Evolutionary conservation across 345 rosid genomes (phyloP), one percentile per base, ranked within the genome.

Genomic region (Hypericum perforatum): DNA sequence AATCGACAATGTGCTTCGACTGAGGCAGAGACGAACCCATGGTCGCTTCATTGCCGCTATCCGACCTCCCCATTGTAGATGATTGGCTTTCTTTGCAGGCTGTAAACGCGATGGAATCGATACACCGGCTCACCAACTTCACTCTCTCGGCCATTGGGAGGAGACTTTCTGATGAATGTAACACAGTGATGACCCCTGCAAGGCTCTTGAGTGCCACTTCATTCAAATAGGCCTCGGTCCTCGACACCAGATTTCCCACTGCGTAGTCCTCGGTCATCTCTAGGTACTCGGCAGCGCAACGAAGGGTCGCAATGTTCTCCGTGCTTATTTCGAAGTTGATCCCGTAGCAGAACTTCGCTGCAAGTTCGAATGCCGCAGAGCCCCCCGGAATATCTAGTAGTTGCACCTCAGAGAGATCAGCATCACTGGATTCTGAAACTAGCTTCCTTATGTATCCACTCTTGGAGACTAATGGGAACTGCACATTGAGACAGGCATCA

Each of bases 261-360:
- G 80, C 77, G 37, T 76, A 76, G 53, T 82, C 89, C 70, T 90
- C 98, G 0, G 84, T 82, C 98, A 90, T 86, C 65, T 86, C 94
- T 5, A 90, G 82, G 66, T 76, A 78, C 77, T 90, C 98, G 0
- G 98, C 94, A 11, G 58, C 82, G 16, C 96, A 90, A 46, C 96
- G 77, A 10, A 84, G 79, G 77, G 55, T 52, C 6, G 96, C 85
- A 41, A 90, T 81, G 80, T 90, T 90, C 59, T 80, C 82, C 5
- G 86, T 72, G 63, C 69, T 63, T 53, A 90, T 86, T 66, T 86
- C 98, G 22, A 90, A 90, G 59, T 84, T 81, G 61, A 90, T 90
- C 59, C 96, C 96, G 14, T 86, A 90, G 15, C 94, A 90, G 79
- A 86, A 90, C 56, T 90, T 86, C 10, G 96, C 85, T 5, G 96